Percentiles rank a stretch among this genome's conserved stretches.
These are phyloP conservation scores for Akanthomyces muscarius DNA, from an alignment of 2,329 filamentous ascomycete species.

Conservation along the genomic window DNA sequence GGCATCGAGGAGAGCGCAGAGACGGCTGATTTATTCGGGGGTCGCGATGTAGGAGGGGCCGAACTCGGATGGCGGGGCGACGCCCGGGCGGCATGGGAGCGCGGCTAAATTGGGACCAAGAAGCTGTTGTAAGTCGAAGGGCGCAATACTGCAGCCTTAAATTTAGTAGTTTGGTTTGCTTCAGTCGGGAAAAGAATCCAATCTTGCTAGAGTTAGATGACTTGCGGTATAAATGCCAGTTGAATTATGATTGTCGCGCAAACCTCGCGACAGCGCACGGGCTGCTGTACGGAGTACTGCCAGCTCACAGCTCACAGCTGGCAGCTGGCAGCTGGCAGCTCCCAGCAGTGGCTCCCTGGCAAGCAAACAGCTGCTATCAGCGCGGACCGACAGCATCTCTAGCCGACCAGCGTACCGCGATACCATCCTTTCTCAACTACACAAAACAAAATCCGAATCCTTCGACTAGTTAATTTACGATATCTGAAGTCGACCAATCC, in stretches of 20 bases:
- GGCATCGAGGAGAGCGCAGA: neutral
- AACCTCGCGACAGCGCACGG: neutral
- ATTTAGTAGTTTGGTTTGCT: no score
- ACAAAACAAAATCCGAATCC: no score
- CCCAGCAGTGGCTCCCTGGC: neutral
- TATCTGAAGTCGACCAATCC: neutral
- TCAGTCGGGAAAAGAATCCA: no score
- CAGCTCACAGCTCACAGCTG: neutral
- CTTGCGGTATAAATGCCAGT: neutral
- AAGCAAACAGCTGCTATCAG: neutral
- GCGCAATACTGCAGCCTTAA: neutral
- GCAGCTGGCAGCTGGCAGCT: neutral
- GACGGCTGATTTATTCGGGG: neutral
- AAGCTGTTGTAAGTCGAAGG: neutral
- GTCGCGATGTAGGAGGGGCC: conserved; percentile 4
- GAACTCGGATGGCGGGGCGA: conserved; percentile 8
- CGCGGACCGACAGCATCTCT: neutral
- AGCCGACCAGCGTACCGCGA: neutral
- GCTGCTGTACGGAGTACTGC: neutral
- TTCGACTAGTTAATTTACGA: neutral
- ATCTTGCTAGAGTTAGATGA: no score
- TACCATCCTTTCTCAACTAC: neutral
- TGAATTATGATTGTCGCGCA: neutral
- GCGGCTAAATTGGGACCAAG: conserved; percentile 4
- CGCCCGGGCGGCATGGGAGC: neutral